phyloP scores from a whole-genome alignment of 2,329 filamentous ascomycete genomes.

The Cytospora piceicola region DNA sequence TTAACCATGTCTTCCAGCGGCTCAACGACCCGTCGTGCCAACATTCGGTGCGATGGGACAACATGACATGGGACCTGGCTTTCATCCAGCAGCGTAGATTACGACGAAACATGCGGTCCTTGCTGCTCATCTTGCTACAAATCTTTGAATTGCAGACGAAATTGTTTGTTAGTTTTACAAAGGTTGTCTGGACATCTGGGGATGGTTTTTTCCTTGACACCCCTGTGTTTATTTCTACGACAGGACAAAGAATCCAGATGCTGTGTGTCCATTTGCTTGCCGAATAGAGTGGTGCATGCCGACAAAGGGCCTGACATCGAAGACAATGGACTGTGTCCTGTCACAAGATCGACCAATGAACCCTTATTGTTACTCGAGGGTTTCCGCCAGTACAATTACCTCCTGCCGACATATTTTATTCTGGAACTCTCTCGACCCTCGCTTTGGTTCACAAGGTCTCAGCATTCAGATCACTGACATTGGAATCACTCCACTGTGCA shows the following conservation, averaged over 20 bases:
- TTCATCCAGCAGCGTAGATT: constrained; percentile 8
- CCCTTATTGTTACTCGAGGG: too few relatives aligned
- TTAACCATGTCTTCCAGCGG: constrained; percentile 14
- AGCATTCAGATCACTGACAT: not conserved
- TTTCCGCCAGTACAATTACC: too few relatives aligned
- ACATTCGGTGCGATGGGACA: not conserved
- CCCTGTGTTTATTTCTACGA: not conserved
- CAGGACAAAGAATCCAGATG: not conserved
- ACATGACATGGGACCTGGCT: not conserved
- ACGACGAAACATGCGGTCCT: not conserved
- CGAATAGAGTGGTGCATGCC: not conserved
- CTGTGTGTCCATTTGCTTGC: not conserved
- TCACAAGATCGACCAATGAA: too few relatives aligned
- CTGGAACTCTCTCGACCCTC: too few relatives aligned
- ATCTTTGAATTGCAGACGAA: not conserved
- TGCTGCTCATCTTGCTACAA: not conserved
- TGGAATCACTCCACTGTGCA: not conserved
- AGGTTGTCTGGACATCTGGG: not conserved
- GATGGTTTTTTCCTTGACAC: not conserved
- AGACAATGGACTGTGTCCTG: too few relatives aligned
- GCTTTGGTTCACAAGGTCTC: not conserved
- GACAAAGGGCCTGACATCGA: not conserved
- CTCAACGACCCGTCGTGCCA: constrained; percentile 15
- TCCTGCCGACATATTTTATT: too few relatives aligned
- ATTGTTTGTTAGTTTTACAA: not conserved